Conservation (phyloP, 2,329 filamentous ascomycete genomes). For the Alternaria sp. region DNA sequence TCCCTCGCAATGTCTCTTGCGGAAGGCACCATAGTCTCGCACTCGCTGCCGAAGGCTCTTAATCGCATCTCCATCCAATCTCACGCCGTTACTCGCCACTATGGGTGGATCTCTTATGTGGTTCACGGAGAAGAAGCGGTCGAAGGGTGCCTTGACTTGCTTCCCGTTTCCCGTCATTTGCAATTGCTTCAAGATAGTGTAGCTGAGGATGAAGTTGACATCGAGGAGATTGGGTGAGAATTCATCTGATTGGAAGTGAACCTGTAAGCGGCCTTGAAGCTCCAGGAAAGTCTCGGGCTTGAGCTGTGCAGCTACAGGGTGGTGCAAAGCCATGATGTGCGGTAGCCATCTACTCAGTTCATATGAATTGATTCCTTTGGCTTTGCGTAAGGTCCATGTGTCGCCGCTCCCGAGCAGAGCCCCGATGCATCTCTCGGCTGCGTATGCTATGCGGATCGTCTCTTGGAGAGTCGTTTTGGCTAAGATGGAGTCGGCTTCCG, state of each 20-base stretch:
- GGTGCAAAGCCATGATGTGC: conserved; percentile 25
- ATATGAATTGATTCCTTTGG: not conserved
- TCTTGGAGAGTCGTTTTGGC: conserved; percentile 5
- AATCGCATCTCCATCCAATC: not conserved
- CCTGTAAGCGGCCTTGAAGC: conserved; percentile 14
- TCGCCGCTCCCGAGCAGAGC: not conserved
- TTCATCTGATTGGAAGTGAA: not conserved
- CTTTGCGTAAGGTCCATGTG: conserved; percentile 1
- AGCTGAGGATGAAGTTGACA: conserved; percentile 23
- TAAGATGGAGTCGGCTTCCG: conserved; percentile 12
- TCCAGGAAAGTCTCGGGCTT: conserved; percentile 17
- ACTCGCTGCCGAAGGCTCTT: conserved; percentile 9
- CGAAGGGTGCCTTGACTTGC: not conserved
- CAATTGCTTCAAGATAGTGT: conserved; percentile 15
- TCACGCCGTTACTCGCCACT: not conserved
- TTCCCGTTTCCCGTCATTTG: not conserved
- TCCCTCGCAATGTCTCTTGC: not conserved
- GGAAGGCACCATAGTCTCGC: conserved; percentile 5
- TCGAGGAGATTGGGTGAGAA: conserved; percentile 14
- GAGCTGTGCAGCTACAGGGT: conserved; percentile 16
- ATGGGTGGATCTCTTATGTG: not conserved
- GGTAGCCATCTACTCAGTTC: conserved; percentile 29
- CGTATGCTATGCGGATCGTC: conserved; percentile 21
- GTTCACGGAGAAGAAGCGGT: not conserved
- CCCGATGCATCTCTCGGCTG: conserved; percentile 17